Evolutionary conservation across 352 stramenopile genomes (phyloP).

Genomic region (Saprolegnia parasitica): DNA sequence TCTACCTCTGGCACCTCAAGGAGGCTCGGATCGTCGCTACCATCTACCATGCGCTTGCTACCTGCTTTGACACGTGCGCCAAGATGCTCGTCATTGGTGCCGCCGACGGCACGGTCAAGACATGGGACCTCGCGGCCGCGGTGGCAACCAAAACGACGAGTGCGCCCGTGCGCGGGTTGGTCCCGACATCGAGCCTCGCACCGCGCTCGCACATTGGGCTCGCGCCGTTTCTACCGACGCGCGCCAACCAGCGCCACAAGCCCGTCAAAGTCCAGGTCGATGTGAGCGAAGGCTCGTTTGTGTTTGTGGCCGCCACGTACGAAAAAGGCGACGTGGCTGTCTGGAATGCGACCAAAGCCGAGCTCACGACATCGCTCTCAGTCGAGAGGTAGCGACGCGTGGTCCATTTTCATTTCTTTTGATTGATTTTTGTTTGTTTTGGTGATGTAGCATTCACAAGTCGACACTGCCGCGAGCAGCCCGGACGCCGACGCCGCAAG

Average conservation of each 20-base stretch:
- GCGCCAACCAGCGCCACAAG: slow-evolving; percentile 56
- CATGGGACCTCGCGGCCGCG: slow-evolving; percentile 62
- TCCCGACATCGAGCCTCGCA: slow-evolving; percentile 64
- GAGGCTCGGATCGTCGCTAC: slow-evolving; percentile 56
- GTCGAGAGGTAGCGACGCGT: slow-evolving; percentile 40
- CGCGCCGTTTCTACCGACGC: slow-evolving; percentile 77
- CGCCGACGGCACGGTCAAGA: slow-evolving; percentile 66
- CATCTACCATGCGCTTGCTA: slow-evolving; percentile 58
- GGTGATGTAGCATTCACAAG: slow-evolving; percentile 57
- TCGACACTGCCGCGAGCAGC: slow-evolving; percentile 68
- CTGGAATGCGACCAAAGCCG: slow-evolving; percentile 82
- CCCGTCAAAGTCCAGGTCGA: slow-evolving; percentile 76
- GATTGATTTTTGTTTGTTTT: neutral
- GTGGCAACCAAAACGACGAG: slow-evolving; percentile 53
- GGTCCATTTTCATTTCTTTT: neutral
- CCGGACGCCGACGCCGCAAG: slow-evolving; percentile 59
- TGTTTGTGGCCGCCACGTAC: slow-evolving; percentile 77
- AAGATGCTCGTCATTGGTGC: slow-evolving; percentile 75
- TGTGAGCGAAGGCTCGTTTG: slow-evolving; percentile 69
- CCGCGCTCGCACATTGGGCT: slow-evolving; percentile 75
- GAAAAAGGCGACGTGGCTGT: slow-evolving; percentile 84
- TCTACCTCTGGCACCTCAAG: slow-evolving; percentile 84
- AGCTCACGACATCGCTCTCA: slow-evolving; percentile 74
- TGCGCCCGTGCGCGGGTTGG: slow-evolving; percentile 43
- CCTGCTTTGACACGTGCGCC: slow-evolving; percentile 77